A percentile compares a stretch with the other conserved stretches of the same genome.
These are phyloP conservation scores for Serpula lacrymans DNA, from an alignment of 768 basidiomycete species.

Conservation along the genomic window DNA sequence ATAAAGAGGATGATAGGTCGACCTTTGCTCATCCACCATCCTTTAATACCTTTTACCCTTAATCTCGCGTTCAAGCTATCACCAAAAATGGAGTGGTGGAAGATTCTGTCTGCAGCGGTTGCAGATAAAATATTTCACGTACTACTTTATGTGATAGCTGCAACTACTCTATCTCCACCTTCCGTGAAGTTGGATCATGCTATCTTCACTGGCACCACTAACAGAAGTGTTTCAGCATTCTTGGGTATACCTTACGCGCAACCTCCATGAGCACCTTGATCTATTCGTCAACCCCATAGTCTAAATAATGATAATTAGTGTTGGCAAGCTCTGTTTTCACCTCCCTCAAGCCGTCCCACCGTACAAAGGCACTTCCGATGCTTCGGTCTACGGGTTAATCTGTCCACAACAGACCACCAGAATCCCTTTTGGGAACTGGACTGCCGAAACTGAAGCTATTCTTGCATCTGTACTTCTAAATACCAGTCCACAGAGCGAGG, in stretches of 20 bases:
- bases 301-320: constrained; percentile 17
- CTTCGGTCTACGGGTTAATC: constrained; percentile 38
- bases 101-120: no score
- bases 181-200: constrained; percentile 45
- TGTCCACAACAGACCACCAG: constrained; percentile 44
- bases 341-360: constrained; percentile 35
- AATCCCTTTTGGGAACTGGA: constrained; percentile 33
- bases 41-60: no score
- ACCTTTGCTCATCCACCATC: no score
- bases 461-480: constrained; percentile 29
- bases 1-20: no score
- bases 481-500: constrained; percentile 36
- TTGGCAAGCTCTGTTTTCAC: constrained; percentile 39
- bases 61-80: no score
- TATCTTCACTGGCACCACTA: constrained; percentile 38
- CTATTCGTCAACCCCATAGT: not conserved
- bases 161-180: no score
- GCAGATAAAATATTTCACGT: no score
- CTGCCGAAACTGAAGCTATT: constrained; percentile 32
- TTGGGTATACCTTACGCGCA: constrained; percentile 54
- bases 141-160: no score
- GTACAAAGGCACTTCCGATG: constrained; percentile 34
- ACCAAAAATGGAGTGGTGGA: no score
- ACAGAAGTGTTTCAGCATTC: constrained; percentile 35
- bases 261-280: constrained; percentile 41